These are phyloP conservation scores for Gracilariopsis chorda DNA, from an alignment of 23 red algal species.

Conservation along the genomic window DNA sequence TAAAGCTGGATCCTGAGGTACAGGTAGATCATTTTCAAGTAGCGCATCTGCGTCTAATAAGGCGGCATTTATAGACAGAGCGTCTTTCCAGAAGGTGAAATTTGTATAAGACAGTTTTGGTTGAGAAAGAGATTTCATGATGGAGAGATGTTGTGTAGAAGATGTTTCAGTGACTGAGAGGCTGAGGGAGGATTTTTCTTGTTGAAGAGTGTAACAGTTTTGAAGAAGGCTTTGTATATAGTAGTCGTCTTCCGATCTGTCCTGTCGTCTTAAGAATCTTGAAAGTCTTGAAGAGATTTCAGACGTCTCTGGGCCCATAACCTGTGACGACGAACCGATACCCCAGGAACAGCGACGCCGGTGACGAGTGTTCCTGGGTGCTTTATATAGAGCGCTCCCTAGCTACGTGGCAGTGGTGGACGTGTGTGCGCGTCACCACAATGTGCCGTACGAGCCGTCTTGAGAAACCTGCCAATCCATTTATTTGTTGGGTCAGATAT, in stretches of 20 bases:
- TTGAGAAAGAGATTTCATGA: background rate
- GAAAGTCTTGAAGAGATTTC: background rate
- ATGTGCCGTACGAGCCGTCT: too few species aligned
- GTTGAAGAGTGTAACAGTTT: background rate
- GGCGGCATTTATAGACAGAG: background rate
- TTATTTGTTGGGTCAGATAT: too few species aligned
- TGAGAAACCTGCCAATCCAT: too few species aligned
- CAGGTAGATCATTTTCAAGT: background rate
- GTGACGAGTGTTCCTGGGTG: too few species aligned
- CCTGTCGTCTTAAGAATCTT: slow-evolving; percentile 7
- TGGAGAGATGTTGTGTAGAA: background rate
- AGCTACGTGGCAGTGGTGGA: too few species aligned
- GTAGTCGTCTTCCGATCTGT: background rate
- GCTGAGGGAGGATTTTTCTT: background rate
- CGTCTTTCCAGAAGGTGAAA: background rate
- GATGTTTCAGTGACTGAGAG: background rate
- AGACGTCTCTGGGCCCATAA: background rate
- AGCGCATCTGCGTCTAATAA: background rate
- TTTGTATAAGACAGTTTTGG: background rate
- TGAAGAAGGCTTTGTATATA: slow-evolving; percentile 13
- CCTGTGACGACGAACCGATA: background rate
- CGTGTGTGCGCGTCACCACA: too few species aligned
- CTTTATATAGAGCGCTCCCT: too few species aligned
- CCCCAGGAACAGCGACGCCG: background rate
- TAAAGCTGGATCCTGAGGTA: background rate